Conservation (phyloP, 2,329 filamentous ascomycete genomes). For the Colletotrichum cuscutae region DNA sequence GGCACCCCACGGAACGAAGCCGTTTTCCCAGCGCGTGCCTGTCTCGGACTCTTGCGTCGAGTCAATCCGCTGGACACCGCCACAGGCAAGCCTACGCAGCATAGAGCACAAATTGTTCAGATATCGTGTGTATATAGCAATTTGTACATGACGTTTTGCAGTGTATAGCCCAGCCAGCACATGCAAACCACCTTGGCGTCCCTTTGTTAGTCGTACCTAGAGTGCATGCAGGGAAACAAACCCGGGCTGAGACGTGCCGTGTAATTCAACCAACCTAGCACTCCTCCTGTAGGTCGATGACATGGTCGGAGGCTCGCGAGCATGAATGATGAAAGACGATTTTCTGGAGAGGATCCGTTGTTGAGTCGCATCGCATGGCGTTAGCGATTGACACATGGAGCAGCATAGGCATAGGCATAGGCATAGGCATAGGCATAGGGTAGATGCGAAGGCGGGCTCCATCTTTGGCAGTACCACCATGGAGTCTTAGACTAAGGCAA, state of each 20-base stretch:
- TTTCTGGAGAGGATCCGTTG: not conserved
- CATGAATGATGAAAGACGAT: not conserved
- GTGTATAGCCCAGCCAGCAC: not conserved
- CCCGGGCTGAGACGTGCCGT: not conserved
- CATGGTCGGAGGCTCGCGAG: not conserved
- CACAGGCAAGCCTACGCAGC: not conserved
- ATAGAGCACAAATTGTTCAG: not conserved
- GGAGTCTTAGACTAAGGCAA: no score
- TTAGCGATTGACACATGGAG: slow-evolving; percentile 26
- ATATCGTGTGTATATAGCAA: not conserved
- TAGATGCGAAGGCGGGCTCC: not conserved
- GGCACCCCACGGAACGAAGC: not conserved
- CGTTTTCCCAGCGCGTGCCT: not conserved
- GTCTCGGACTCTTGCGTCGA: not conserved
- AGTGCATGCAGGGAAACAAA: not conserved
- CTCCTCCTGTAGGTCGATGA: not conserved
- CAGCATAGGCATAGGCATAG: not conserved
- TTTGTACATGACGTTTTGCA: not conserved
- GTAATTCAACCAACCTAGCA: not conserved
- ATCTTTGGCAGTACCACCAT: slow-evolving; percentile 2
- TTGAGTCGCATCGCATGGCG: slow-evolving; percentile 14
- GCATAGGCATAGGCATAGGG: no score
- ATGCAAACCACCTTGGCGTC: not conserved
- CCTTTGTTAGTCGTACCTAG: not conserved
- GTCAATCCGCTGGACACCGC: not conserved